Conservation (phyloP, 2,329 filamentous ascomycete species). For the Rhynchosporium secalis region DNA sequence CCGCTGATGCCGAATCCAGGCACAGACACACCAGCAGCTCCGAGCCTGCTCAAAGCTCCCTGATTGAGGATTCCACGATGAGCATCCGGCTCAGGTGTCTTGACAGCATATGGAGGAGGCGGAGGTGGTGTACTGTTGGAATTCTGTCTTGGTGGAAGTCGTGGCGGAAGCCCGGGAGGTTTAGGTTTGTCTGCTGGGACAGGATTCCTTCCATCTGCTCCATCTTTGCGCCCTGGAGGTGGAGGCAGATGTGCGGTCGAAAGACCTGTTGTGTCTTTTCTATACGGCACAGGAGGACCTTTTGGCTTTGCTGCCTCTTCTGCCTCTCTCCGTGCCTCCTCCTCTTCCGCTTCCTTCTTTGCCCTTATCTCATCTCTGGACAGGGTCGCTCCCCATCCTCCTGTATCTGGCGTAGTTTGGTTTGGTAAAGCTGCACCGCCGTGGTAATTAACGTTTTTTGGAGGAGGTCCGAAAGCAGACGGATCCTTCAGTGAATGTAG, state of each 20-base stretch:
- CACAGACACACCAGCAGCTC: slow-evolving; percentile 63
- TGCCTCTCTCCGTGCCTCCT: slow-evolving; percentile 33
- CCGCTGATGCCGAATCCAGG: slow-evolving; percentile 63
- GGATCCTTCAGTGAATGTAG: slow-evolving; percentile 64
- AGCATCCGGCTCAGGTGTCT: slow-evolving; percentile 33
- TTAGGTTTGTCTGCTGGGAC: slow-evolving; percentile 33
- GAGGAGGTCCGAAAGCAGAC: slow-evolving; percentile 64
- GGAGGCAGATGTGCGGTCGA: slow-evolving; percentile 59
- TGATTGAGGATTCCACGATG: slow-evolving; percentile 40
- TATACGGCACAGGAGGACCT: slow-evolving; percentile 58
- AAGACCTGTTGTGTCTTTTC: slow-evolving; percentile 60
- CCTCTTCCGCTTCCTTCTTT: slow-evolving; percentile 38
- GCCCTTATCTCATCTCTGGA: slow-evolving; percentile 41
- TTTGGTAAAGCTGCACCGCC: slow-evolving; percentile 36
- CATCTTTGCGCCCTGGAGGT: slow-evolving; percentile 52
- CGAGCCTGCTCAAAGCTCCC: slow-evolving; percentile 56
- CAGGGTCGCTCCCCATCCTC: slow-evolving; percentile 48
- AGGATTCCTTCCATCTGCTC: slow-evolving; percentile 34
- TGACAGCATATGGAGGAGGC: slow-evolving; percentile 41
- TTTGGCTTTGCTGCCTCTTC: slow-evolving; percentile 36
- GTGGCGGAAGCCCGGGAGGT: slow-evolving; percentile 53
- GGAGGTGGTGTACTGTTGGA: slow-evolving; percentile 38
- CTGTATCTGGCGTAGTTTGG: slow-evolving; percentile 35
- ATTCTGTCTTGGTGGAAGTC: slow-evolving; percentile 53
- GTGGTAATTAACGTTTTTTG: slow-evolving; percentile 50